Evolutionary conservation across 139 green algal genomes (phyloP).

Genomic region (Chlamydomonas incerta): DNA sequence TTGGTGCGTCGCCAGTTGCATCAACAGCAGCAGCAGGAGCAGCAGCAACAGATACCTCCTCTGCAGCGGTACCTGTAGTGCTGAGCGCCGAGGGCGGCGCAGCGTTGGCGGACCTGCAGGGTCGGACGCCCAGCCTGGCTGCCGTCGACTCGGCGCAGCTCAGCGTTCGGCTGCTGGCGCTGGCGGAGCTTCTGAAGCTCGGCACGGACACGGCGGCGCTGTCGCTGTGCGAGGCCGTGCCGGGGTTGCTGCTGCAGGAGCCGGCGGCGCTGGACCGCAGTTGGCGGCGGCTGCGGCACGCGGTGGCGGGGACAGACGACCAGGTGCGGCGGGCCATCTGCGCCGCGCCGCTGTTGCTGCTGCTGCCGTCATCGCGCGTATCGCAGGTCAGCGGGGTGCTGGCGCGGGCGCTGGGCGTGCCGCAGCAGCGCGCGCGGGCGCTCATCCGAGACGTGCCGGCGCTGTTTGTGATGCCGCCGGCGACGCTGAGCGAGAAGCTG

Average conservation of each 20-base stretch:
- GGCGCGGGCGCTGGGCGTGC: background rate
- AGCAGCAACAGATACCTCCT: background rate
- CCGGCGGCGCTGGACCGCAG: background rate
- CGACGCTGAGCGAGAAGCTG: conserved; percentile 26
- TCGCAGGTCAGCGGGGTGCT: background rate
- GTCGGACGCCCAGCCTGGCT: background rate
- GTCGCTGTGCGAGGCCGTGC: conserved; percentile 3
- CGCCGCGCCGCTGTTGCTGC: conserved; percentile 29
- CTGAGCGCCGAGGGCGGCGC: background rate
- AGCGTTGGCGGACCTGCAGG: background rate
- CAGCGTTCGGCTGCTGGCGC: background rate
- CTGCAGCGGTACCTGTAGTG: no score
- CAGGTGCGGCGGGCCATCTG: background rate
- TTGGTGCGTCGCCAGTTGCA: no score
- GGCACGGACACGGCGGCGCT: background rate
- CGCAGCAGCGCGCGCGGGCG: background rate
- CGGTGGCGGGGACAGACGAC: background rate
- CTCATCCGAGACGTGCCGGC: conserved; percentile 17
- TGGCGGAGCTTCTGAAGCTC: background rate
- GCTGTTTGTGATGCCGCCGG: background rate
- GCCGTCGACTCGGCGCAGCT: background rate
- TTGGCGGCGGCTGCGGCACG: background rate
- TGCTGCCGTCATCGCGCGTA: conserved; percentile 24
- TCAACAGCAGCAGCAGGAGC: background rate
- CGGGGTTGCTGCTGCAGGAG: background rate